Percentiles rank a stretch among this genome's conserved stretches.
phyloP scores from a whole-genome alignment of 257 asterid species.

The Handroanthus guayacan region DNA sequence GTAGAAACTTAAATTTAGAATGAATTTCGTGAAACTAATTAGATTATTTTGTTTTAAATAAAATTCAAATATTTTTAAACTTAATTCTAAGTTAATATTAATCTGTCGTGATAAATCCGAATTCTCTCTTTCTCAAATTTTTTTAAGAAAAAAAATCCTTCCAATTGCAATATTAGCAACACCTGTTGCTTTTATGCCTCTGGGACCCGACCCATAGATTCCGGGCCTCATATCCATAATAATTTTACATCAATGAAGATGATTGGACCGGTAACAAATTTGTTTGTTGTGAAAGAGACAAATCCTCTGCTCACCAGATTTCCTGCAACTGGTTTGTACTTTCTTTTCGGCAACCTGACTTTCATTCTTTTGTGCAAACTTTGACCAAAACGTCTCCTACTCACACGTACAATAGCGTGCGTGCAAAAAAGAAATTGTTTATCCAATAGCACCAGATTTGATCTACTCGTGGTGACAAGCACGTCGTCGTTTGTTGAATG shows the following conservation, averaged over 20 bases:
- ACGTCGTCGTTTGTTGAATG: slow-evolving; percentile 37
- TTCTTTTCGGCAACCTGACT: not conserved
- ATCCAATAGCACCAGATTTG: slow-evolving; percentile 6
- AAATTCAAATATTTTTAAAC: no score
- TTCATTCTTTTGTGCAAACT: not conserved
- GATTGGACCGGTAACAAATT: not conserved
- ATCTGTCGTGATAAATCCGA: no score
- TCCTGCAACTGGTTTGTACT: not conserved
- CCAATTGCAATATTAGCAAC: no score
- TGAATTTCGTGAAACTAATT: no score
- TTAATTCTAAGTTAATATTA: no score
- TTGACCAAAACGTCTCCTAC: not conserved
- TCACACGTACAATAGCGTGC: not conserved
- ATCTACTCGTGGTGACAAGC: slow-evolving; percentile 12
- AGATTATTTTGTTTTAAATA: no score
- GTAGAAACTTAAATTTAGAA: no score
- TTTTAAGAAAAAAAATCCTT: no score
- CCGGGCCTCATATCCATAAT: not conserved
- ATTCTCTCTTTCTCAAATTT: no score
- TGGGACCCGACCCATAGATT: not conserved
- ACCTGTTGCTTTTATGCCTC: no score
- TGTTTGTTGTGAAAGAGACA: not conserved
- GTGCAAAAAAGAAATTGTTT: not conserved
- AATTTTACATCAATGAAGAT: not conserved
- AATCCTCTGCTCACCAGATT: not conserved